A percentile compares a stretch with the other conserved stretches of the same genome.
These are phyloP conservation scores for Boletus coccyginus DNA, from an alignment of 768 basidiomycete species.

Conservation along the genomic window DNA sequence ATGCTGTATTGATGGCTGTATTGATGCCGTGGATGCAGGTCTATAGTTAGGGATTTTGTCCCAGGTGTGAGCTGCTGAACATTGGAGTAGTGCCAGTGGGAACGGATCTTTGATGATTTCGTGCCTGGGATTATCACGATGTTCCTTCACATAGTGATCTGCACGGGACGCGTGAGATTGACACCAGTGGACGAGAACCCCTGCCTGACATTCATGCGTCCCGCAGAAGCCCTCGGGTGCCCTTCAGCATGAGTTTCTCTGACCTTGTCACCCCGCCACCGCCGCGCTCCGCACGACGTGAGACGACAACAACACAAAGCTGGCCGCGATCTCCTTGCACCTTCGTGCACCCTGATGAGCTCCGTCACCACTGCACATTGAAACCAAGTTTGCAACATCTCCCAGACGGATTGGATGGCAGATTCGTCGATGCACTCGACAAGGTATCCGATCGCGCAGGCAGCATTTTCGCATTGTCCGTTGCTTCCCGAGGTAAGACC, in stretches of 20 bases:
- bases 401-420: constrained; percentile 61
- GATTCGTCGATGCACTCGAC: constrained; percentile 79
- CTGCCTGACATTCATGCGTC: no score
- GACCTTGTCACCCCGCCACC: constrained; percentile 69
- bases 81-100: no score
- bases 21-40: no score
- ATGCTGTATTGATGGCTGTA: no score
- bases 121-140: no score
- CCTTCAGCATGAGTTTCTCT: constrained; percentile 66
- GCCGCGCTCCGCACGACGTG: constrained; percentile 64
- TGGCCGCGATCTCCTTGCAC: constrained; percentile 68
- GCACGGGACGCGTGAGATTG: no score
- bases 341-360: constrained; percentile 61
- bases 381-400: constrained; percentile 45
- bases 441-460: constrained; percentile 92
- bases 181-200: no score
- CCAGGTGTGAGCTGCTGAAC: no score
- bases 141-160: no score
- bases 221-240: constrained; percentile 70
- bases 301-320: constrained; percentile 73
- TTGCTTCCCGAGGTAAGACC: constrained; percentile 94
- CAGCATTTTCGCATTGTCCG: constrained; percentile 92
- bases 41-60: no score
- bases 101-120: no score
- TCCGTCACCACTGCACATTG: constrained; percentile 92